A percentile compares a stretch with the other conserved stretches of the same genome.
These are phyloP conservation scores for Fraxinus sp. DNA, from an alignment of 305 asterid genomes.

Conservation along the genomic window DNA sequence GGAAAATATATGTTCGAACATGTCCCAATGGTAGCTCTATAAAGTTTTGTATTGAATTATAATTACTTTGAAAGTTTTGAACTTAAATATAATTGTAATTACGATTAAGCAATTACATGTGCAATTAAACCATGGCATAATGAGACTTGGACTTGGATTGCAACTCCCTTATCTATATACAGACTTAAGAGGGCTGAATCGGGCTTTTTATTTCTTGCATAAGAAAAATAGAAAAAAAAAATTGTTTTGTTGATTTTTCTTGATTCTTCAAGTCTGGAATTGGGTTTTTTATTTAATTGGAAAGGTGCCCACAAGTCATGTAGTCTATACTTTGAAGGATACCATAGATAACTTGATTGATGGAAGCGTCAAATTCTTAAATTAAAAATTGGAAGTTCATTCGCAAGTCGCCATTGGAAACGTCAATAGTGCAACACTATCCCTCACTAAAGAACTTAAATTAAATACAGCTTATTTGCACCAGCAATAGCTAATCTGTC, in stretches of 20 bases:
- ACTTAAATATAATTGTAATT: not conserved
- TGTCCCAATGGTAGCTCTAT: not conserved
- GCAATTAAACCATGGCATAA: not conserved
- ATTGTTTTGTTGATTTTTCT: too few relatives aligned
- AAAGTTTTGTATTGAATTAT: too few relatives aligned
- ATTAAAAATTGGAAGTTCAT: too few relatives aligned
- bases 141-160: not conserved
- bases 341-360: too few relatives aligned
- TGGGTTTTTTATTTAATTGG: not conserved
- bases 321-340: not conserved
- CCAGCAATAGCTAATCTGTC: not conserved
- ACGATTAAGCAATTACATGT: not conserved
- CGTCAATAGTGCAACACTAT: constrained; percentile 10
- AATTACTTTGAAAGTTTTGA: not conserved
- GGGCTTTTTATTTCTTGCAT: not conserved
- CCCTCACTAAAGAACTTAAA: constrained; percentile 14
- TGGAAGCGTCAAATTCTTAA: too few relatives aligned
- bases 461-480: not conserved
- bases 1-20: not conserved
- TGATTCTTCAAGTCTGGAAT: not conserved
- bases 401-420: constrained; percentile 9
- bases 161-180: not conserved
- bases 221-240: not conserved
- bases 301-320: not conserved
- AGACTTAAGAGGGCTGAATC: not conserved